Evolutionary conservation across 2,329 filamentous ascomycete genomes (phyloP).

Genomic region (Apiospora koreana): DNA sequence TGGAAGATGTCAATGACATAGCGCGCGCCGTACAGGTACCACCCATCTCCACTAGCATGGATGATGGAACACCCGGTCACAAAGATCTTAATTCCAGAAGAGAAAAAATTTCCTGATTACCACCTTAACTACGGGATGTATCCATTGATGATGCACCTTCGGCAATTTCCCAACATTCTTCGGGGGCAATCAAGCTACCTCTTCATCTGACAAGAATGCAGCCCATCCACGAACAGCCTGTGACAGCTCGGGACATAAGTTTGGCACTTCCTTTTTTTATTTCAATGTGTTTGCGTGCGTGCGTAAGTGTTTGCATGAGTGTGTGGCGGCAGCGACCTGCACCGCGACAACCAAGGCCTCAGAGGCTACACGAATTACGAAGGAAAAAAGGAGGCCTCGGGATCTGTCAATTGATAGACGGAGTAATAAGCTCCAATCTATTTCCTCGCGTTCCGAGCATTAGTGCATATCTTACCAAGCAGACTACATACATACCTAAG

Average conservation of each 20-base stretch:
- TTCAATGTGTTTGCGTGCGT: neutral
- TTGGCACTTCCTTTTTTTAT: neutral
- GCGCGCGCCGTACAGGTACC: neutral
- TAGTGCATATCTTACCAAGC: neutral
- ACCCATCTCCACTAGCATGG: neutral
- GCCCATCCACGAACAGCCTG: neutral
- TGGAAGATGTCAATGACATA: constrained; percentile 1
- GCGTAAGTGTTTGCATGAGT: neutral
- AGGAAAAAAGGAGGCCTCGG: neutral
- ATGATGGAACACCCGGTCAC: constrained; percentile 3
- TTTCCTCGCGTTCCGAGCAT: neutral
- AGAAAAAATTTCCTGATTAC: neutral
- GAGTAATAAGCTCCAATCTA: neutral
- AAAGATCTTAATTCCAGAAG: constrained; percentile 8
- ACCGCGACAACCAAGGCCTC: neutral
- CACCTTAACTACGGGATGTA: neutral
- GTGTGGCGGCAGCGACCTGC: neutral
- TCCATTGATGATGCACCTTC: neutral
- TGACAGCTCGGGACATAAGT: neutral
- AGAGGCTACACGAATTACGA: neutral
- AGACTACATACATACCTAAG: neutral
- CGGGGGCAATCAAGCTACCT: neutral
- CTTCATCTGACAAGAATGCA: neutral
- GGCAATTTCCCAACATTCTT: constrained; percentile 12
- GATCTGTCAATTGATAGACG: neutral